Evolutionary conservation across 1,139 yeast genomes (phyloP).

Genomic region (Lodderomyces beijingensis): DNA sequence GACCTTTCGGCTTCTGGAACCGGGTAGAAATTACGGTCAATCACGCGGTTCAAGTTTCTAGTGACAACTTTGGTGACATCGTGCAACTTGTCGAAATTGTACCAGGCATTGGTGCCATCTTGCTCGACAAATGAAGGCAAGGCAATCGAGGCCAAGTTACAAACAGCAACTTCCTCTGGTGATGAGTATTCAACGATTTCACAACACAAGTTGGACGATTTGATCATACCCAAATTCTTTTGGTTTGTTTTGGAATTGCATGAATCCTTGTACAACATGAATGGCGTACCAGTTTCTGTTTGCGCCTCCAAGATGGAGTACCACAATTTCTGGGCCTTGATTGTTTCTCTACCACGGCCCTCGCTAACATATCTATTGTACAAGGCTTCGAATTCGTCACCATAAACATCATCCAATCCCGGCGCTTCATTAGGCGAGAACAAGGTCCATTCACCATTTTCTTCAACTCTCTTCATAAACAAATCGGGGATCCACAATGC

Average conservation of each 20-base stretch:
- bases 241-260: conserved; percentile 82
- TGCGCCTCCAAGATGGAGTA: conserved; percentile 82
- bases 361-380: conserved; percentile 70
- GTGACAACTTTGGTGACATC: conserved; percentile 51
- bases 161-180: conserved; percentile 86
- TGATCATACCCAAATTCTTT: conserved; percentile 81
- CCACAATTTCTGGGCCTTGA: conserved; percentile 88
- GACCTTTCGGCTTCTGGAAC: conserved; percentile 50
- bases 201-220: conserved; percentile 85
- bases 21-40: conserved; percentile 55
- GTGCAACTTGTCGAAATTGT: conserved; percentile 52
- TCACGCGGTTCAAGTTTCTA: conserved; percentile 51
- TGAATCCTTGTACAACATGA: conserved; percentile 86
- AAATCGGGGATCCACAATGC: conserved; percentile 92
- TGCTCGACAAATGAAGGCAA: conserved; percentile 64
- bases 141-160: conserved; percentile 85
- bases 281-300: conserved; percentile 91
- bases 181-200: conserved; percentile 86
- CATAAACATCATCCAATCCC: conserved; percentile 74
- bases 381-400: conserved; percentile 71
- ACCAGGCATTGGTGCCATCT: conserved; percentile 37
- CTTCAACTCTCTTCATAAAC: conserved; percentile 84
- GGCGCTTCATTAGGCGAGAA: conserved; percentile 89
- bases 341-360: conserved; percentile 64
- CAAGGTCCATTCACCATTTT: conserved; percentile 74